phyloP scores from a whole-genome alignment of 1,284 basidiomycete species.

The Trichosporon sp. region DNA sequence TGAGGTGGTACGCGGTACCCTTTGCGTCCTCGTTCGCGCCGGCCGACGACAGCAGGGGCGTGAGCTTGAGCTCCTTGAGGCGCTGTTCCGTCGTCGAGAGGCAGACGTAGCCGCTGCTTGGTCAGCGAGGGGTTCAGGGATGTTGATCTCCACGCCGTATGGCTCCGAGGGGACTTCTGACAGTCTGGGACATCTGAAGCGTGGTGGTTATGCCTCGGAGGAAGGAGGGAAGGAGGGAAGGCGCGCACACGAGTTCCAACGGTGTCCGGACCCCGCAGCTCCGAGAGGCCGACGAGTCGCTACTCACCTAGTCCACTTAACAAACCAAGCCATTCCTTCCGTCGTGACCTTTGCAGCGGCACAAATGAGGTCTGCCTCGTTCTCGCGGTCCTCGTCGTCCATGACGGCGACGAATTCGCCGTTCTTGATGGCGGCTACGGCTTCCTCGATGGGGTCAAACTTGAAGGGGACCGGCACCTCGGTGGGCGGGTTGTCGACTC shows the following conservation, averaged over 20 bases:
- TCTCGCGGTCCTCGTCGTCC: conserved; percentile 89
- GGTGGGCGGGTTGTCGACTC: conserved; percentile 22
- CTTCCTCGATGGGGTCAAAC: conserved; percentile 71
- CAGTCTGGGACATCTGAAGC: neutral
- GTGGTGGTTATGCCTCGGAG: conserved; percentile 3
- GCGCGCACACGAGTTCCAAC: neutral
- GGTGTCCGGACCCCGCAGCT: neutral
- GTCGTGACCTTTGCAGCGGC: conserved; percentile 75
- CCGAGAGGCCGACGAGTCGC: neutral
- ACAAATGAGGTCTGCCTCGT: conserved; percentile 89
- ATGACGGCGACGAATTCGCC: conserved; percentile 93
- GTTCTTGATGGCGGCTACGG: conserved; percentile 66
- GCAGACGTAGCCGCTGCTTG: conserved; percentile 84
- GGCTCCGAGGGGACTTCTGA: neutral
- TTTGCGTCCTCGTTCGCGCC: conserved; percentile 65
- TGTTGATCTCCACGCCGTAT: neutral
- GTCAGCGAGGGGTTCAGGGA: neutral
- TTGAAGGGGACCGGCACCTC: conserved; percentile 38
- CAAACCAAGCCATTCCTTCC: conserved; percentile 99
- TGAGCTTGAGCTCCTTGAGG: conserved; percentile 74
- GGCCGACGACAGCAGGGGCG: conserved; percentile 89
- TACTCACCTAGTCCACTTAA: conserved; percentile 82
- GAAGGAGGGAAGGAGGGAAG: conserved; percentile 1
- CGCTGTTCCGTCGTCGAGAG: conserved; percentile 72
- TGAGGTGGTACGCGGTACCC: conserved; percentile 94